Conservation (phyloP, 805 yeast species). For the Saturnispora sekii region DNA sequence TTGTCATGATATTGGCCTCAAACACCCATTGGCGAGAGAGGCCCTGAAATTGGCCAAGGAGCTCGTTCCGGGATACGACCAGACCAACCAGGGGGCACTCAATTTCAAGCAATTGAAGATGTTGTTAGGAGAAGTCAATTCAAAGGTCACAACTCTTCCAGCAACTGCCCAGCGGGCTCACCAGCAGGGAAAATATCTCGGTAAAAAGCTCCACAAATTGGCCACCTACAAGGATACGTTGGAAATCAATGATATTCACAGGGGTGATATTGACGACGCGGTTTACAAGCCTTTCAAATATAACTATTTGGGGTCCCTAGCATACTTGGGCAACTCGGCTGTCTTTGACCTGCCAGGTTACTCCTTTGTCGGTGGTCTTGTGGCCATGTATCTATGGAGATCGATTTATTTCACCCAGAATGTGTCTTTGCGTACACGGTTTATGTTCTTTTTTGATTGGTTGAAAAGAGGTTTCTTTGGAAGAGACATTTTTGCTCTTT, state of each 20-base stretch:
- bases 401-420: slow-evolving; percentile 89
- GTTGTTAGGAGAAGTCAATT: slow-evolving; percentile 54
- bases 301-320: slow-evolving; percentile 84
- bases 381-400: slow-evolving; percentile 93
- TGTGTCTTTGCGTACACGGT: slow-evolving; percentile 77
- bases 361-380: slow-evolving; percentile 67
- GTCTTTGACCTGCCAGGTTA: slow-evolving; percentile 82
- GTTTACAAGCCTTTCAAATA: slow-evolving; percentile 58
- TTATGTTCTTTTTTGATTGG: slow-evolving; percentile 84
- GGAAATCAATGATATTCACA: slow-evolving; percentile 32
- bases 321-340: slow-evolving; percentile 92
- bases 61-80: slow-evolving; percentile 44
- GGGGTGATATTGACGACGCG: slow-evolving; percentile 31
- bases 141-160: slow-evolving; percentile 66
- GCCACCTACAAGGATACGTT: slow-evolving; percentile 45
- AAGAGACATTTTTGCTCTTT: slow-evolving; percentile 43
- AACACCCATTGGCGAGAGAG: slow-evolving; percentile 50
- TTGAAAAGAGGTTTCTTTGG: slow-evolving; percentile 78
- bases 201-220: slow-evolving; percentile 55
- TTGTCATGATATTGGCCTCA: slow-evolving; percentile 36
- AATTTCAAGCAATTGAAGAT: slow-evolving; percentile 37
- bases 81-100: slow-evolving; percentile 37
- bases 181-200: slow-evolving; percentile 83
- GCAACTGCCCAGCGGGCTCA: slow-evolving; percentile 98
- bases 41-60: slow-evolving; percentile 43